A percentile compares a stretch with the other conserved stretches of the same genome.
phyloP scores from a whole-genome alignment of 768 basidiomycete genomes.

The Lentinula sp. region DNA sequence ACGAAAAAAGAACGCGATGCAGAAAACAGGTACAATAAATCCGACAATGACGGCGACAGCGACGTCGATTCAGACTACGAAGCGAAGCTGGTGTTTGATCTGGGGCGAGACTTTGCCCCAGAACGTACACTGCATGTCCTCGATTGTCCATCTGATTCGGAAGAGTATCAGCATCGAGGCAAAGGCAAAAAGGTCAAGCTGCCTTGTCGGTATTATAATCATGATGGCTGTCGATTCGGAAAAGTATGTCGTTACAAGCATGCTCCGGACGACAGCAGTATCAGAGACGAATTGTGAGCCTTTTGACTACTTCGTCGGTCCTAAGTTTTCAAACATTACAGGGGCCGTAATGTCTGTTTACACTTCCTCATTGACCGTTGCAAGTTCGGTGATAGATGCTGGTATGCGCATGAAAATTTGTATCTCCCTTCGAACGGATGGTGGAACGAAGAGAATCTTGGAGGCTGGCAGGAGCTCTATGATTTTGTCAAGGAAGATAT shows the following conservation, averaged over 20 bases:
- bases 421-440: conserved; percentile 24
- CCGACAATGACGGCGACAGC: neutral
- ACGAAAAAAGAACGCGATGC: neutral
- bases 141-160: conserved; percentile 27
- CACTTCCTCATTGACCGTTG: conserved; percentile 25
- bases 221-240: conserved; percentile 24
- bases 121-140: neutral
- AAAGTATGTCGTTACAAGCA: conserved; percentile 25
- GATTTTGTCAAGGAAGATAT: neutral
- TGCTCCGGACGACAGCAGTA: conserved; percentile 28
- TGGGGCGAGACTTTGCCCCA: neutral
- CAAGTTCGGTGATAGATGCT: conserved; percentile 23
- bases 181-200: conserved; percentile 14
- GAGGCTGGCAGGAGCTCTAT: neutral
- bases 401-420: conserved; percentile 26
- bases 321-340: conserved; percentile 6
- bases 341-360: conserved; percentile 32
- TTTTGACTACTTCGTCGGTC: neutral
- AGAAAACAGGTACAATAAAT: neutral
- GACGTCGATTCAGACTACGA: neutral
- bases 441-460: conserved; percentile 17
- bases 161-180: conserved; percentile 29
- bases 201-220: conserved; percentile 35
- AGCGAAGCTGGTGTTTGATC: neutral
- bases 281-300: conserved; percentile 29